Conservation (phyloP, 768 basidiomycete species). For the Gyrodon lividus region DNA sequence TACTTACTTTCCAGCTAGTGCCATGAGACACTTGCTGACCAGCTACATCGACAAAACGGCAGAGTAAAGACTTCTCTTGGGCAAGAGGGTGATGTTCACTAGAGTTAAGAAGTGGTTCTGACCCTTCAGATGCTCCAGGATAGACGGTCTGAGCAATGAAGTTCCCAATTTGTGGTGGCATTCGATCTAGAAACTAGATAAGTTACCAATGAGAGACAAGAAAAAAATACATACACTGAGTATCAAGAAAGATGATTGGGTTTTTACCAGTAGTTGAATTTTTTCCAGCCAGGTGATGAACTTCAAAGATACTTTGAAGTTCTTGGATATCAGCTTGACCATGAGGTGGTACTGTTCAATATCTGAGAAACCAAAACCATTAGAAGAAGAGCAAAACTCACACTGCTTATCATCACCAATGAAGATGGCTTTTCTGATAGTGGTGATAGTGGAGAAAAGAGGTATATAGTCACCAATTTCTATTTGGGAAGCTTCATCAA, state of each 20-base stretch:
- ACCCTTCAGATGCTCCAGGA: slow-evolving; percentile 34
- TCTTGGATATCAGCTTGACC: slow-evolving; percentile 66
- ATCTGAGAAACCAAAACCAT: slow-evolving; percentile 26
- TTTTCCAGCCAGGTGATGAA: slow-evolving; percentile 50
- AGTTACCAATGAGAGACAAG: neutral
- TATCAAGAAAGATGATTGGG: slow-evolving; percentile 58
- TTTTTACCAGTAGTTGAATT: slow-evolving; percentile 21
- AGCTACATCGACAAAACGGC: slow-evolving; percentile 62
- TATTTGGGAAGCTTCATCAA: slow-evolving; percentile 72
- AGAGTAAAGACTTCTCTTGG: slow-evolving; percentile 41
- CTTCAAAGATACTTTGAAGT: slow-evolving; percentile 76
- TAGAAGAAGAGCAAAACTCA: slow-evolving; percentile 33
- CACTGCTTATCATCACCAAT: slow-evolving; percentile 71
- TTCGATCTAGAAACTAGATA: slow-evolving; percentile 54
- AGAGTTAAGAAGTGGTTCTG: slow-evolving; percentile 46
- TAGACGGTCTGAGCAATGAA: slow-evolving; percentile 74
- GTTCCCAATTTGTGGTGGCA: slow-evolving; percentile 77
- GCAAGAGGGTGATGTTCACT: slow-evolving; percentile 47
- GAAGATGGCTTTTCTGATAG: slow-evolving; percentile 54
- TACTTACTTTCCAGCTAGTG: slow-evolving; percentile 41
- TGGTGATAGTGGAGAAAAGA: slow-evolving; percentile 28
- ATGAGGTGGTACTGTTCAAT: slow-evolving; percentile 68
- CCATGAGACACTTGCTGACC: slow-evolving; percentile 35
- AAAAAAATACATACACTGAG: slow-evolving; percentile 57
- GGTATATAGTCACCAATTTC: slow-evolving; percentile 55